Evolutionary conservation across 164 flowering plant genomes (phyloP).

Genomic region (Annona squamosa): DNA sequence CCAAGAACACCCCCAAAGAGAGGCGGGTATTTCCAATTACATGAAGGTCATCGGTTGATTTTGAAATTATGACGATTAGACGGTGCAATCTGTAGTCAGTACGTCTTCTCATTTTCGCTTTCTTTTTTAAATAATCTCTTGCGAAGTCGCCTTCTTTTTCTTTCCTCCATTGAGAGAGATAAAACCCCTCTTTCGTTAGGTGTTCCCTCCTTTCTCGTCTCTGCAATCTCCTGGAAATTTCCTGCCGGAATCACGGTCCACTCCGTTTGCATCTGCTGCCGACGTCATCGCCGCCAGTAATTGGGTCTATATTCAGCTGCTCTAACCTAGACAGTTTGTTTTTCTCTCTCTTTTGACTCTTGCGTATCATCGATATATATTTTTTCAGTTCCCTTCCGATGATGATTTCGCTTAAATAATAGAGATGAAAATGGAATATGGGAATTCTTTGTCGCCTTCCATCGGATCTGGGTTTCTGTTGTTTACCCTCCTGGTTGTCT

Average conservation of each 20-base stretch:
- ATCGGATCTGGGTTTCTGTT: constrained; percentile 2
- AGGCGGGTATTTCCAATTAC: no score
- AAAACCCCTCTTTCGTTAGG: background rate
- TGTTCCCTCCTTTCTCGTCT: background rate
- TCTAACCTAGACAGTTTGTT: background rate
- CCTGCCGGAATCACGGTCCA: background rate
- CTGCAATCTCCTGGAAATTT: background rate
- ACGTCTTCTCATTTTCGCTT: no score
- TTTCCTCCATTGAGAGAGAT: background rate
- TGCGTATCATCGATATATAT: background rate
- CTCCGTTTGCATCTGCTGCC: background rate
- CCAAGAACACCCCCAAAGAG: no score
- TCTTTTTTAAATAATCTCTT: no score
- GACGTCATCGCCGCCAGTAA: background rate
- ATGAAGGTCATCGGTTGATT: no score
- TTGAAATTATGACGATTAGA: no score
- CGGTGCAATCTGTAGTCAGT: no score
- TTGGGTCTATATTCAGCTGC: background rate
- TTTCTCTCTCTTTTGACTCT: background rate
- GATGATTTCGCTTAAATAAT: background rate
- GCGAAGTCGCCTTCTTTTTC: no score
- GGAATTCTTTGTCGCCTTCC: background rate
- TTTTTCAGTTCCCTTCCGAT: background rate
- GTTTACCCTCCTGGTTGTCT: background rate
- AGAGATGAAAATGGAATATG: background rate